Percentiles rank a stretch among this genome's conserved stretches.
Evolutionary conservation across 768 basidiomycete species (phyloP).

Genomic region (Boletus fagicola): DNA sequence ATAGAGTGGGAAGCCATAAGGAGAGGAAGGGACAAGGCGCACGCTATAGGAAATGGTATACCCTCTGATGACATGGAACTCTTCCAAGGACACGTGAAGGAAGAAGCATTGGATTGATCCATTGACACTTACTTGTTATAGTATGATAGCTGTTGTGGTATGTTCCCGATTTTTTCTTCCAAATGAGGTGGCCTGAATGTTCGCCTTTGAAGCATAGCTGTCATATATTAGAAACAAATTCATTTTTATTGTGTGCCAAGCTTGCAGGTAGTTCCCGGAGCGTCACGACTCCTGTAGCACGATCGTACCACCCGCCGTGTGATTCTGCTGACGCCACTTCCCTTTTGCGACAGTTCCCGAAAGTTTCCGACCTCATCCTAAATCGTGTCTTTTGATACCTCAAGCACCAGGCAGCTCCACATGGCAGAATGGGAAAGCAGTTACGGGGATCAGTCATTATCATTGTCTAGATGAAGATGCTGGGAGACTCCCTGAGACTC

Average conservation of each 20-base stretch:
- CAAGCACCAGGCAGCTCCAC: neutral
- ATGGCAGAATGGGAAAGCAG: neutral
- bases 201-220: constrained; percentile 11
- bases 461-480: constrained; percentile 2
- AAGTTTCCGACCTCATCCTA: constrained; percentile 8
- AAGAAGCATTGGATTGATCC: constrained; percentile 18
- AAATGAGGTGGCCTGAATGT: neutral
- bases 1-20: constrained; percentile 95
- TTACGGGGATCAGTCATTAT: neutral
- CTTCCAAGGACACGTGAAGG: constrained; percentile 12
- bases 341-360: constrained; percentile 4
- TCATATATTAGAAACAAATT: neutral
- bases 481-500: neutral
- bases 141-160: constrained; percentile 12
- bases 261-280: neutral
- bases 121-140: constrained; percentile 2
- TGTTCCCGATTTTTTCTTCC: constrained; percentile 6
- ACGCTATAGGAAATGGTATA: constrained; percentile 2
- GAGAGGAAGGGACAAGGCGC: constrained; percentile 32
- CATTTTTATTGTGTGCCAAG: neutral
- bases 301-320: neutral
- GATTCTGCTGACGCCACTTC: neutral
- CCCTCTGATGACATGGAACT: constrained; percentile 16
- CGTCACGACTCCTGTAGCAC: constrained; percentile 1
- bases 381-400: neutral